Conservation (phyloP, 2,329 filamentous ascomycete genomes). For the Thermoascus crustaceus region DNA sequence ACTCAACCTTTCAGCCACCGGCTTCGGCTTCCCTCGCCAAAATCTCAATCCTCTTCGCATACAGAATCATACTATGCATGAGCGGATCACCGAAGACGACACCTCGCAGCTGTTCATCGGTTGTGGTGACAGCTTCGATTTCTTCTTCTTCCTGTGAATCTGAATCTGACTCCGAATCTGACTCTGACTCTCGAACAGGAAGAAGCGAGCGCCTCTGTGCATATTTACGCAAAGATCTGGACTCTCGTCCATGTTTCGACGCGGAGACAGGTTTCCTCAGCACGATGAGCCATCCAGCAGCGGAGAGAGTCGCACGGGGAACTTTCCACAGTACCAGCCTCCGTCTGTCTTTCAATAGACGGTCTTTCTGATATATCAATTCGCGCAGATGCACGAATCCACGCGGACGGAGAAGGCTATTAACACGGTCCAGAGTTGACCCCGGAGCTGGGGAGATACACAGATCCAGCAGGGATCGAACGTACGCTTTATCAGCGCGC, state of each 20-base stretch:
- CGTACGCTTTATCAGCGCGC: conserved; percentile 67
- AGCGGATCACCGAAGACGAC: conserved; percentile 76
- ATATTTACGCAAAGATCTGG: too few relatives aligned
- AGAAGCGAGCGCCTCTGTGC: too few relatives aligned
- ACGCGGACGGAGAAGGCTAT: conserved; percentile 3
- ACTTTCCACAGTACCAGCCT: conserved; percentile 51
- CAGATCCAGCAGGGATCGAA: conserved; percentile 63
- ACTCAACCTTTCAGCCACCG: not conserved
- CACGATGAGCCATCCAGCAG: conserved; percentile 61
- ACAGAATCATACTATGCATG: conserved; percentile 72
- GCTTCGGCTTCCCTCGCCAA: conserved; percentile 62
- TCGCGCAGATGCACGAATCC: conserved; percentile 12
- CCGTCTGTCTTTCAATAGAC: conserved; percentile 9
- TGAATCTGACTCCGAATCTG: conserved; percentile 40
- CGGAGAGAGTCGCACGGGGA: conserved; percentile 58
- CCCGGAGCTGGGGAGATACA: conserved; percentile 54
- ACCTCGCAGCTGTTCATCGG: conserved; percentile 58
- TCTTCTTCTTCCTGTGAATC: conserved; percentile 38
- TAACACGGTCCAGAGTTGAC: conserved; percentile 6
- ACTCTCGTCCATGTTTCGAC: too few relatives aligned
- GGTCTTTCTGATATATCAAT: not conserved
- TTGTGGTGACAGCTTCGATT: conserved; percentile 60
- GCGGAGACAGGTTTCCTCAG: too few relatives aligned
- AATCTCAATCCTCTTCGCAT: conserved; percentile 61
- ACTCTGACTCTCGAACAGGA: too few relatives aligned